Evolutionary conservation across 768 basidiomycete species (phyloP).

Genomic region (Coprinopsis sp.): DNA sequence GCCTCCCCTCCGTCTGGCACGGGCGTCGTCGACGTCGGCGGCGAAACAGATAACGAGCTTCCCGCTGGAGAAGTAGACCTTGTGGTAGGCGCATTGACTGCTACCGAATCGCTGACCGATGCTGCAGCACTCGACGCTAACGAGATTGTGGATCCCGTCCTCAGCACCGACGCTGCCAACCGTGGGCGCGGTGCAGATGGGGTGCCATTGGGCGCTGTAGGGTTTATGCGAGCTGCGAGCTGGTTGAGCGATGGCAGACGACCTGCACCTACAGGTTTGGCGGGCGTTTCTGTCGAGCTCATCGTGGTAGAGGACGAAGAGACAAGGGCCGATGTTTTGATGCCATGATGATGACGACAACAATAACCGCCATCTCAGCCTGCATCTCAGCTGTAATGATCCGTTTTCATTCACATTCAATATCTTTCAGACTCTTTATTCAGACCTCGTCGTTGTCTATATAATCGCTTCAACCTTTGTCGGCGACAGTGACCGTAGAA

Average conservation of each 20-base stretch:
- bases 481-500: no score
- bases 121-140: constrained; percentile 47
- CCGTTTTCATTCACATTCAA: no score
- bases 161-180: constrained; percentile 63
- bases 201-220: constrained; percentile 20
- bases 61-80: constrained; percentile 62
- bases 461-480: no score
- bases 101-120: constrained; percentile 58
- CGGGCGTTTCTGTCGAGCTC: constrained; percentile 9
- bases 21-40: constrained; percentile 27
- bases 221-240: constrained; percentile 67
- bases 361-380: no score
- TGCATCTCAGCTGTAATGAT: no score
- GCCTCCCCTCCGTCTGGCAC: constrained; percentile 40
- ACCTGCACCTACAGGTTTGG: constrained; percentile 20
- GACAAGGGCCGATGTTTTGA: constrained; percentile 2
- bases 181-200: constrained; percentile 54
- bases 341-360: no score
- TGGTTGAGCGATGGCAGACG: constrained; percentile 76
- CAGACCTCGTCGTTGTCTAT: no score
- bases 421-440: no score
- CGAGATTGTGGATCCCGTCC: constrained; percentile 57
- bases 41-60: constrained; percentile 42
- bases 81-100: constrained; percentile 62
- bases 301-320: constrained; percentile 14